phyloP scores from a whole-genome alignment of 2,329 filamentous ascomycete species.

The Cercospora sp. region DNA sequence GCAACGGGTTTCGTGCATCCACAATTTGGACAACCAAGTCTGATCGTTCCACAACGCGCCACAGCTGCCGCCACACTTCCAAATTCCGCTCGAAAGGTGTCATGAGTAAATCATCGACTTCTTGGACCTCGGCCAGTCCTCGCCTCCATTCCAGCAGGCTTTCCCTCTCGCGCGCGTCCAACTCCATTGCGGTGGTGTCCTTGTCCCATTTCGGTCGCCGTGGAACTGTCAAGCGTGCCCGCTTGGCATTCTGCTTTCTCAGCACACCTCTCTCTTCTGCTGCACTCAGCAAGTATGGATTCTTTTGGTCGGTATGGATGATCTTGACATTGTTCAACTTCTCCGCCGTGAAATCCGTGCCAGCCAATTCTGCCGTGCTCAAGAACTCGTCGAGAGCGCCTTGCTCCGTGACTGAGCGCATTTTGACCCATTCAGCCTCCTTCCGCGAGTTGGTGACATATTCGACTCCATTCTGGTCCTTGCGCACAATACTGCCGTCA shows the following conservation, averaged over 20 bases:
- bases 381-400: conserved; percentile 95
- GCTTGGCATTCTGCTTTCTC: conserved; percentile 81
- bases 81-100: conserved; percentile 96
- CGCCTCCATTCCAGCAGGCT: conserved; percentile 84
- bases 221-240: conserved; percentile 78
- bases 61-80: conserved; percentile 96
- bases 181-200: conserved; percentile 75
- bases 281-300: conserved; percentile 85
- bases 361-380: conserved; percentile 92
- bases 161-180: conserved; percentile 77
- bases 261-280: conserved; percentile 76
- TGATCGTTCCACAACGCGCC: conserved; percentile 95
- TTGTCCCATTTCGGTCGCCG: conserved; percentile 86
- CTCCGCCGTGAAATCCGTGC: conserved; percentile 97
- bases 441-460: conserved; percentile 90
- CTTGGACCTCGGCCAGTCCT: conserved; percentile 86
- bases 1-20: conserved; percentile 87
- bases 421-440: conserved; percentile 97
- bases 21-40: conserved; percentile 98
- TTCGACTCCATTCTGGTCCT: conserved; percentile 45
- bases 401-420: conserved; percentile 98
- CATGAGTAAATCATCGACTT: conserved; percentile 92
- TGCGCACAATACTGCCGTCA: conserved; percentile 58
- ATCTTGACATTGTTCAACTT: conserved; percentile 99
- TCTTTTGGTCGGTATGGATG: conserved; percentile 93